Conservation (phyloP, 2,329 filamentous ascomycete genomes). For the Mollisiaceae sp. region DNA sequence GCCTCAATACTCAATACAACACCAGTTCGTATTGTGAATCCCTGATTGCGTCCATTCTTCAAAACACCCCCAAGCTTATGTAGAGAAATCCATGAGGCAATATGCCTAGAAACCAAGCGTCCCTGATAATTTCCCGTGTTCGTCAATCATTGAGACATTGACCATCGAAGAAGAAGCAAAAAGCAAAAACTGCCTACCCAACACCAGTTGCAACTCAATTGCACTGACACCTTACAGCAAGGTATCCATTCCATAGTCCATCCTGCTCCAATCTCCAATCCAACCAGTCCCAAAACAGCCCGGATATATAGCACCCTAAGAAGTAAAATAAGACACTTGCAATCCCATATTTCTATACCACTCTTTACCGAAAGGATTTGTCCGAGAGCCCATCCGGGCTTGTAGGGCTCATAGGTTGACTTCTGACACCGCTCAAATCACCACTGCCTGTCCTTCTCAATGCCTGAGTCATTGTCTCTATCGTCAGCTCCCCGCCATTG, state of each 20-base stretch:
- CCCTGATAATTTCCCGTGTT: conserved; percentile 12
- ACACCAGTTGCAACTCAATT: conserved; percentile 22
- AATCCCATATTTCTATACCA: conserved; percentile 9
- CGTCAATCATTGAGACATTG: conserved; percentile 27
- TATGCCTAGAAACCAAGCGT: neutral
- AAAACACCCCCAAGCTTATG: conserved; percentile 7
- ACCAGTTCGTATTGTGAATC: neutral
- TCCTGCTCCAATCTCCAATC: conserved; percentile 21
- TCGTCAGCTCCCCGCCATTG: conserved; percentile 73
- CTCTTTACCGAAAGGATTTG: conserved; percentile 35
- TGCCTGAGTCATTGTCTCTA: conserved; percentile 94
- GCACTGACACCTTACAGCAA: conserved; percentile 25
- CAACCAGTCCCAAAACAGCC: conserved; percentile 19
- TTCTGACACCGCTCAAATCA: conserved; percentile 67
- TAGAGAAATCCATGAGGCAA: neutral
- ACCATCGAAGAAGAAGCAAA: conserved; percentile 28
- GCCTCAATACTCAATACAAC: neutral
- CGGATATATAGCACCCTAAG: conserved; percentile 38
- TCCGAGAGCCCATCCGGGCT: conserved; percentile 46
- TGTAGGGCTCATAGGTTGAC: conserved; percentile 63
- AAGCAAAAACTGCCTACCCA: conserved; percentile 17
- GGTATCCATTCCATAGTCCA: conserved; percentile 21
- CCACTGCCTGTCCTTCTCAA: conserved; percentile 83
- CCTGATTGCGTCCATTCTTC: neutral
- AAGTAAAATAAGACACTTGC: conserved; percentile 26